phyloP scores from a whole-genome alignment of 495 filamentous ascomycete genomes.

The Annulohypoxylon bovei region DNA sequence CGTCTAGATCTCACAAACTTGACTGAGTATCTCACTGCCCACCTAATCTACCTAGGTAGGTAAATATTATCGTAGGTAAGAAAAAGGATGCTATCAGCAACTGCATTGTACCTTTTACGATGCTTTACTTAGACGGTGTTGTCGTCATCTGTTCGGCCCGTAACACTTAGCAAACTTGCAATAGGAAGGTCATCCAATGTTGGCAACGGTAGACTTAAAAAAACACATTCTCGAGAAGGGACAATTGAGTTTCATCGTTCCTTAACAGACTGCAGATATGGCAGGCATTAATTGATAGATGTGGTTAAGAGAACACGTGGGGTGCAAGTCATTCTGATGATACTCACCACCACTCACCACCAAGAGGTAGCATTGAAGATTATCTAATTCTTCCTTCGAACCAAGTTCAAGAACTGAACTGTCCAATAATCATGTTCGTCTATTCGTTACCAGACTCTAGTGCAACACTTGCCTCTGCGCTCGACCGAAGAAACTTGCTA shows the following conservation, averaged over 20 bases:
- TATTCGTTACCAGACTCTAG: conserved; percentile 12
- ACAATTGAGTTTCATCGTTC: conserved; percentile 20
- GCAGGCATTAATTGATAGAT: conserved; percentile 16
- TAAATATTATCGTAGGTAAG: background rate
- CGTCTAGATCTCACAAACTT: conserved; percentile 6
- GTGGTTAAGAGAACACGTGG: conserved; percentile 38
- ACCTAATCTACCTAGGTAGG: background rate
- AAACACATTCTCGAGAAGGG: conserved; percentile 10
- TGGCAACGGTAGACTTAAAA: conserved; percentile 6
- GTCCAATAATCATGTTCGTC: conserved; percentile 7
- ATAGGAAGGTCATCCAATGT: conserved; percentile 36
- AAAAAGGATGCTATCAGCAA: background rate
- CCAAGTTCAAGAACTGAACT: conserved; percentile 5
- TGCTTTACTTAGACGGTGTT: conserved; percentile 12
- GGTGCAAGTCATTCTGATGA: conserved; percentile 19
- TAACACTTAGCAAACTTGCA: conserved; percentile 17
- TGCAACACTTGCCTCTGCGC: conserved; percentile 15
- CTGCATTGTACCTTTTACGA: background rate
- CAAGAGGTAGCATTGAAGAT: conserved; percentile 4
- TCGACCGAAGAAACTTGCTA: conserved; percentile 9
- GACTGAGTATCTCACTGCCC: conserved; percentile 1
- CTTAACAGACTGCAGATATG: conserved; percentile 29
- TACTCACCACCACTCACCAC: conserved; percentile 8
- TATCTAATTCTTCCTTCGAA: conserved; percentile 35
- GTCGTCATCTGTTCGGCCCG: conserved; percentile 29